These are phyloP conservation scores for Annona squamosa DNA, from an alignment of 164 flowering plant species.

Conservation along the genomic window DNA sequence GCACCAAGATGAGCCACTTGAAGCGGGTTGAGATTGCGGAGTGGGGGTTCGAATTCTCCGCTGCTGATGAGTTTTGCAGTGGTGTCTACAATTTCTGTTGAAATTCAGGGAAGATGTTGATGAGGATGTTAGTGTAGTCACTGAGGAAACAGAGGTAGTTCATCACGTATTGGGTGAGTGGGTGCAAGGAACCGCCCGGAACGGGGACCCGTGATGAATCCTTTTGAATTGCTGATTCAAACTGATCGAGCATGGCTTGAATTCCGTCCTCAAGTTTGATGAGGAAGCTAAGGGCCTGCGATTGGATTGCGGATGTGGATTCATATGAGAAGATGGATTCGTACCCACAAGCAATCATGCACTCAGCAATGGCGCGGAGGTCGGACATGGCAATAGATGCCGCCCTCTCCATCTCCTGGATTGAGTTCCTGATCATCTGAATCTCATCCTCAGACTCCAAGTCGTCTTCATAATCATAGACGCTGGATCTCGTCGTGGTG, in stretches of 20 bases:
- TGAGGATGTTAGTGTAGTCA: conserved; percentile 36
- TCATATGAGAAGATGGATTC: conserved; percentile 52
- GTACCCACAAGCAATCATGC: conserved; percentile 63
- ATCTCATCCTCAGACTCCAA: conserved; percentile 27
- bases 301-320: conserved; percentile 31
- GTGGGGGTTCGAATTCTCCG: conserved; percentile 10
- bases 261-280: conserved; percentile 34
- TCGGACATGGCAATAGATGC: conserved; percentile 44
- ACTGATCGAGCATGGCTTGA: conserved; percentile 30
- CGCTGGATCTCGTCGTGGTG: conserved; percentile 32
- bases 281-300: conserved; percentile 40
- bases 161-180: conserved; percentile 46
- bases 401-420: conserved; percentile 35
- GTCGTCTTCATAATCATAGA: background rate
- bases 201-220: conserved; percentile 33
- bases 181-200: conserved; percentile 51
- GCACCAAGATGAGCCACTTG: conserved; percentile 53
- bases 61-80: conserved; percentile 5
- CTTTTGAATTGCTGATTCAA: conserved; percentile 48
- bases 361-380: conserved; percentile 50
- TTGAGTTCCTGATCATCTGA: conserved; percentile 4
- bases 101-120: conserved; percentile 42
- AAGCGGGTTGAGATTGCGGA: conserved; percentile 25
- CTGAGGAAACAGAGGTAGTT: conserved; percentile 40
- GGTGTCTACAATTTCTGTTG: conserved; percentile 3